Evolutionary conservation across 805 yeast species (phyloP), one percentile per base, ranked within the genome.

Genomic region (Ogataea nitratoaversa): DNA sequence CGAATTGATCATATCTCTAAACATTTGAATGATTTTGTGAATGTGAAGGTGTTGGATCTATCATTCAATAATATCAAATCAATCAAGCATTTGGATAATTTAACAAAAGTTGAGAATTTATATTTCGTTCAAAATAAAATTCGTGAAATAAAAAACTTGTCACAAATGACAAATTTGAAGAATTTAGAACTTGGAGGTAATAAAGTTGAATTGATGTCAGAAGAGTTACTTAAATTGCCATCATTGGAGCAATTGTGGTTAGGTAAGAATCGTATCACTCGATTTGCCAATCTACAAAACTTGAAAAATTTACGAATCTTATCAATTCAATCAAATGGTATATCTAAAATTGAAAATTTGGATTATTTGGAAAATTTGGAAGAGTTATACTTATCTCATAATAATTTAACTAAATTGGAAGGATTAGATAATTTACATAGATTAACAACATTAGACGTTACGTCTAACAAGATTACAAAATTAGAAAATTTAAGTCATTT

Each of bases 121-220:
- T 93, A 79, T 57, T 79, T 93, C 63, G 95, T 95, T 30, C 97
- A 91, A 57, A 93, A 93, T 62, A 84, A 78, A 54, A 87, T 93
- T 40, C 61, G 73, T 13, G 81, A 76, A 43, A 87, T 93, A 49
- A 80, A 79, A 49, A 80, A 82, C 50, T 49, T 91, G 36, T 77
- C 76, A 12, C 68, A 71, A 1, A 67, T 88, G 42, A 62, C 59
- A 1, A 68, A 76, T 16, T 62, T 93, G 47, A 74, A 65, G 38
- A 84, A 83, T 49, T 66, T 93, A 40, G 99, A 93, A 62, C 70
- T 93, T 30, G 99, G 98, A 11, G 99, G 97, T 19, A 93, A 93
- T 62, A 71, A 78, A 42, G 73, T 88, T 34, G 71, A 76, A 32
- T 60, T 53, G 30, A 78, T 84, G 33, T 57, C 67, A 23, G 83